Conservation (phyloP, 768 basidiomycete species). For the Xerocomus brunneocitrinus region DNA sequence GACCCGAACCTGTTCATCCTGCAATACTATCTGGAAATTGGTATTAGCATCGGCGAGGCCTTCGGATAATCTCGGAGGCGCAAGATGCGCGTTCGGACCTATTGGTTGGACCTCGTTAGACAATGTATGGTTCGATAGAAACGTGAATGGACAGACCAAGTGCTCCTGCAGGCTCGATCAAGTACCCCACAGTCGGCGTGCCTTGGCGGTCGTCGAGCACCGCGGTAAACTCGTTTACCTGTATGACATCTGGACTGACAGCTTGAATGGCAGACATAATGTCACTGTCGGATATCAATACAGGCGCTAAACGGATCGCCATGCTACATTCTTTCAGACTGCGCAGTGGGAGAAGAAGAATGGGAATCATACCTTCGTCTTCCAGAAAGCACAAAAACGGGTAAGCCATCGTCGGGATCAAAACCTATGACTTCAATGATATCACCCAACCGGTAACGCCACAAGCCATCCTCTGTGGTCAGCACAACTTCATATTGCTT, state of each 20-base stretch:
- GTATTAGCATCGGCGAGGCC: not conserved
- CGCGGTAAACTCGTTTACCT: not conserved
- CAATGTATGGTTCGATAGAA: not conserved
- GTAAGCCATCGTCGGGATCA: not conserved
- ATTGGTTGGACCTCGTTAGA: not conserved
- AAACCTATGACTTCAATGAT: not conserved
- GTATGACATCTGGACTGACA: not conserved
- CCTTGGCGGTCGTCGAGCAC: not conserved
- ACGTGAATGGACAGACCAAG: not conserved
- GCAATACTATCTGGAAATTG: no score
- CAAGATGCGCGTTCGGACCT: not conserved
- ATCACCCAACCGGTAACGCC: not conserved
- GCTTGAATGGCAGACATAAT: not conserved
- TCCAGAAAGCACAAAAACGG: not conserved
- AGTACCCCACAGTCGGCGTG: not conserved
- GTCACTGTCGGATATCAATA: not conserved
- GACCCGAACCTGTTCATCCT: no score
- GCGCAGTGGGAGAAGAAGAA: not conserved
- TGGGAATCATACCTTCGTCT: not conserved
- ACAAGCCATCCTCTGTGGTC: not conserved
- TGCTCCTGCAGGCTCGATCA: not conserved
- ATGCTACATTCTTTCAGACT: not conserved
- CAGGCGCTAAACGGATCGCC: not conserved
- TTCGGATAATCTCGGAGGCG: not conserved
- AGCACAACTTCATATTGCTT: not conserved